Base-by-base conservation (phyloP, 139 green algal species). In the Astrephomene gubernaculifera region DNA sequence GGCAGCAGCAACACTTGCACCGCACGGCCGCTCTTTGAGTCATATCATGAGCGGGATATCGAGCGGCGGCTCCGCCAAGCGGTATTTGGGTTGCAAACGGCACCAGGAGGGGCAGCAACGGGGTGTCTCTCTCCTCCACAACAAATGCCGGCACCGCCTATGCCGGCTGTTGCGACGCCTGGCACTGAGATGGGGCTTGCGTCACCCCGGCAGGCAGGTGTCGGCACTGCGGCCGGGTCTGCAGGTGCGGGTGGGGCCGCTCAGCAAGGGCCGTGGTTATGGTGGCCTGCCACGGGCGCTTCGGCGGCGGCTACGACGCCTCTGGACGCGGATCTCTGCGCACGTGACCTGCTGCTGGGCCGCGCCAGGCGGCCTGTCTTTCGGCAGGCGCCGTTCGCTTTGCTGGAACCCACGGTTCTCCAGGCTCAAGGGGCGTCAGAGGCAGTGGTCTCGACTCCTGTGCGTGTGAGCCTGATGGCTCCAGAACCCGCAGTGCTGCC, bases 51-150 rank as follows among this genome's bases (percentile, higher is more conserved):
- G 75, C 75, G 75, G 17, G 57, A 82, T 2, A 22, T 82, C 41
- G 75, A 82, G 75, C 38, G 21, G 54, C 54, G 75, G 17, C 75
- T 82, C 9, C 75, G 75, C 8, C 57, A 71, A 36, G 57, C 43
- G 27, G 57, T 82, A 6, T 82, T 71, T 41, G 57, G 75, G 52
- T 43, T 44, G 60, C 27, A 27, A 17, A 17, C 49, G 12, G 17
- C 12, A 12, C 12, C 49, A 57, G 49, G 49, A 25, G 49, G 49
- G 12, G 49, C 49, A 57, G n/a, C n/a, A n/a, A n/a, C n/a, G n/a
- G n/a, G n/a, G n/a, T n/a, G n/a, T n/a, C n/a, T n/a, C n/a, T n/a
- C n/a, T n/a, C n/a, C n/a, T n/a, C n/a, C n/a, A n/a, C n/a, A n/a
- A n/a, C n/a, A n/a, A n/a, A n/a, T n/a, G 49, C 49, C 49, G 49